A percentile compares a stretch with the other conserved stretches of the same genome.
These are phyloP conservation scores for Amauroascus niger DNA, from an alignment of 2,329 filamentous ascomycete species.

Conservation along the genomic window DNA sequence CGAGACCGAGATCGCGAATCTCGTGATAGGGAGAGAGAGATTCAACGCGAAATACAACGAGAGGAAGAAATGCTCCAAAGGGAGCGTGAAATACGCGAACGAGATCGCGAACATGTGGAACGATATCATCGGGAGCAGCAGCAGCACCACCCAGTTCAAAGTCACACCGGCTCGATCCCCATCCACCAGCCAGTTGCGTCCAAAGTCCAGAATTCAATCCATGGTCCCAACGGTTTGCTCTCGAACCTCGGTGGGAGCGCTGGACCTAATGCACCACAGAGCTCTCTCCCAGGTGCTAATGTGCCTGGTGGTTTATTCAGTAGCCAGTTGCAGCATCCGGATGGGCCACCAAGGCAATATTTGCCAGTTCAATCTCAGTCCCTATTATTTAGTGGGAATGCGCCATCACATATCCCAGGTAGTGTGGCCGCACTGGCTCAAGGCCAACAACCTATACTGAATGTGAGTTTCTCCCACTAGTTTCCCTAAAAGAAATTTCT, in stretches of 20 bases:
- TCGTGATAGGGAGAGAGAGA: constrained; percentile 41
- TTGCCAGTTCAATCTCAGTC: constrained; percentile 50
- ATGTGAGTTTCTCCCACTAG: constrained; percentile 40
- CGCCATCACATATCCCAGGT: constrained; percentile 37
- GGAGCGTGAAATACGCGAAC: constrained; percentile 44
- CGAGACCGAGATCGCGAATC: constrained; percentile 44
- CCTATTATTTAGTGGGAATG: constrained; percentile 40
- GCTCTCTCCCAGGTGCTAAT: constrained; percentile 49
- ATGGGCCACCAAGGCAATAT: constrained; percentile 46
- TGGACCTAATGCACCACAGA: constrained; percentile 42
- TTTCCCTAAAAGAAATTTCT: background rate
- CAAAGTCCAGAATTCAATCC: constrained; percentile 68
- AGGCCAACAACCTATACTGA: constrained; percentile 74
- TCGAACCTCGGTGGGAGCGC: constrained; percentile 58
- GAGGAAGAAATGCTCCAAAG: too few species aligned
- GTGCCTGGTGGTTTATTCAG: constrained; percentile 57
- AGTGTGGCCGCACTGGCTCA: constrained; percentile 56
- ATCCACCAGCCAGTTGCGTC: constrained; percentile 91
- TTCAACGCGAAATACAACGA: too few species aligned
- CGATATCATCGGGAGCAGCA: constrained; percentile 53
- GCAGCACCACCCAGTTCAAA: constrained; percentile 65
- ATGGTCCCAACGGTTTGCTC: constrained; percentile 82
- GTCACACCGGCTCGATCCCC: constrained; percentile 75
- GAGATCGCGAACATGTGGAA: constrained; percentile 48
- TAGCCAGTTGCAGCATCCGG: constrained; percentile 52